These are phyloP conservation scores for Adansonia digitata DNA, from an alignment of 345 rosid species.

Conservation along the genomic window DNA sequence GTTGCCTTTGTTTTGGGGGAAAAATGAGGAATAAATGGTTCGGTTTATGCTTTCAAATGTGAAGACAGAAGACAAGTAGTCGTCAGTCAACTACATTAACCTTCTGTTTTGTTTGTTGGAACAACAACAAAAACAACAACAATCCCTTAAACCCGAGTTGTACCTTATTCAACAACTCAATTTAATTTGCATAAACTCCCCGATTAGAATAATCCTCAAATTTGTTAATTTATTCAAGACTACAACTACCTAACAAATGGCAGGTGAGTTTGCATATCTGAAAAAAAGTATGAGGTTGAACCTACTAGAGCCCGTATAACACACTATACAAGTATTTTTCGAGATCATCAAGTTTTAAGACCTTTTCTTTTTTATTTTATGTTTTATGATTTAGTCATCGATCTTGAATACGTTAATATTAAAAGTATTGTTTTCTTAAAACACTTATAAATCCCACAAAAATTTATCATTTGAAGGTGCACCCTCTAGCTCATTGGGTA, in stretches of 20 bases:
- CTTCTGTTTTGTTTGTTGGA: neutral
- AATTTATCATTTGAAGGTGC: too few species aligned
- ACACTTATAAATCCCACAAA: too few species aligned
- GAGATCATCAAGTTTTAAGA: too few species aligned
- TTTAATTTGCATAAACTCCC: neutral
- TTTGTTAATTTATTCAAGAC: neutral
- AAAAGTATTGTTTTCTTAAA: too few species aligned
- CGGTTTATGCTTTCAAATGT: neutral
- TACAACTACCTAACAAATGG: conserved; percentile 24
- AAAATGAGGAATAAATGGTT: neutral
- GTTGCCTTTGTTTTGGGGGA: neutral
- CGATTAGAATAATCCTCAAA: neutral
- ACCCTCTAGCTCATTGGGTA: too few species aligned
- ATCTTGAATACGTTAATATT: too few species aligned
- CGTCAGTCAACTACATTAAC: neutral
- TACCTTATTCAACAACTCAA: neutral
- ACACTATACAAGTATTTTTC: too few species aligned
- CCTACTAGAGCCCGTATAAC: neutral
- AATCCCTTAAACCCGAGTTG: neutral
- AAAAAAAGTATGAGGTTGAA: conserved; percentile 15
- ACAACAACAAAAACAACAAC: too few species aligned
- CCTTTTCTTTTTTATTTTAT: too few species aligned
- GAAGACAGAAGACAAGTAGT: neutral
- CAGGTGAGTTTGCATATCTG: conserved; percentile 20
- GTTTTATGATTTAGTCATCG: too few species aligned